Percentiles rank a stretch among this genome's conserved stretches.
Evolutionary conservation across 1,284 basidiomycete genomes (phyloP).

Genomic region (Rhodotorula glutinis): DNA sequence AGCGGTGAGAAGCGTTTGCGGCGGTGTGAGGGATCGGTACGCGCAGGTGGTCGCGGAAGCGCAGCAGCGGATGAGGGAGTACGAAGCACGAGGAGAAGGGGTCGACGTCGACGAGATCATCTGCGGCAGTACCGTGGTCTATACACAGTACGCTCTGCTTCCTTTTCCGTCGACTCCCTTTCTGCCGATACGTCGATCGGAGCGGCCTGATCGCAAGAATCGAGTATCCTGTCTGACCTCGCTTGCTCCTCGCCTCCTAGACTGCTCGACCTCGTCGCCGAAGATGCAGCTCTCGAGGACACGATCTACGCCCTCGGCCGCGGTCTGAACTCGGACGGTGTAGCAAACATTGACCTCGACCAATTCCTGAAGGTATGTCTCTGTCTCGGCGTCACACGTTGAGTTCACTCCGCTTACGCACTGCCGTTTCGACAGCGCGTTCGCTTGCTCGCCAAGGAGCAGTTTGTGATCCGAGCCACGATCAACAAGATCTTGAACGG

Average conservation of each 20-base stretch:
- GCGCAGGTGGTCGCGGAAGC: slow-evolving; percentile 62
- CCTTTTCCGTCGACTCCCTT: neutral
- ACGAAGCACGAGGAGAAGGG: slow-evolving; percentile 68
- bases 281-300: slow-evolving; percentile 97
- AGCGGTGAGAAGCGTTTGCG: slow-evolving; percentile 91
- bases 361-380: slow-evolving; percentile 87
- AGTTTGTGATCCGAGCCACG: slow-evolving; percentile 69
- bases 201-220: too few species aligned
- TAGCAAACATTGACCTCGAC: slow-evolving; percentile 75
- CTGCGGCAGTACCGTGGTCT: slow-evolving; percentile 88
- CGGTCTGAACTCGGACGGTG: slow-evolving; percentile 75
- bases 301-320: slow-evolving; percentile 95
- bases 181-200: too few species aligned
- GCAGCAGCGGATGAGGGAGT: slow-evolving; percentile 64
- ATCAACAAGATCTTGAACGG: slow-evolving; percentile 45
- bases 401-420: neutral
- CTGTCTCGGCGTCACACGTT: too few species aligned
- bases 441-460: slow-evolving; percentile 83
- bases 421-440: slow-evolving; percentile 60
- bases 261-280: slow-evolving; percentile 90
- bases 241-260: slow-evolving; percentile 52
- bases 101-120: slow-evolving; percentile 86
- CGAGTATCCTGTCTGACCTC: too few species aligned
- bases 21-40: slow-evolving; percentile 67
- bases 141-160: slow-evolving; percentile 90